Evolutionary conservation across 2,329 filamentous ascomycete genomes (phyloP).

Genomic region (Nemania abortiva): DNA sequence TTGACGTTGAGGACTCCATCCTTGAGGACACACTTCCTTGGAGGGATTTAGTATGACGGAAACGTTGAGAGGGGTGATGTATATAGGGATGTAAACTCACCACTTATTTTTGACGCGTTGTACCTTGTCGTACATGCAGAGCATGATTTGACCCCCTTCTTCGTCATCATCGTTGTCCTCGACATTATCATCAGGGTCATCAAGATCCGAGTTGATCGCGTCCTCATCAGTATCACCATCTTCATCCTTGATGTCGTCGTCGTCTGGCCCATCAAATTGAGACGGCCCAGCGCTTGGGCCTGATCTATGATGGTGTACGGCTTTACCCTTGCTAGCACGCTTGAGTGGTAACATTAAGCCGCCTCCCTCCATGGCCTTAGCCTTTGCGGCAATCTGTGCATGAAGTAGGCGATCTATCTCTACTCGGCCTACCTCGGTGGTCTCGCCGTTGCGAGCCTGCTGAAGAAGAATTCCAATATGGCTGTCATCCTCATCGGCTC

Average conservation of each 20-base stretch:
- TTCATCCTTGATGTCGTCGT: conserved; percentile 66
- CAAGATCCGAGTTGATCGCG: conserved; percentile 97
- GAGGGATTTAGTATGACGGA: conserved; percentile 39
- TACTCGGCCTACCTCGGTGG: conserved; percentile 67
- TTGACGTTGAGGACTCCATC: conserved; percentile 95
- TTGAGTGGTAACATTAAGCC: conserved; percentile 80
- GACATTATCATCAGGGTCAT: conserved; percentile 89
- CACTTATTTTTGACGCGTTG: conserved; percentile 99
- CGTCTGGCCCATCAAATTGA: conserved; percentile 74
- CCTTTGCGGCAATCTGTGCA: conserved; percentile 72
- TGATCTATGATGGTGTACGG: conserved; percentile 45
- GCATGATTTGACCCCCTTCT: conserved; percentile 90
- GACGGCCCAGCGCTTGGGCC: conserved; percentile 52
- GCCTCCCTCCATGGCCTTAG: conserved; percentile 78
- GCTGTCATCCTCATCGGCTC: conserved; percentile 70
- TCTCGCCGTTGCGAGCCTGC: conserved; percentile 65
- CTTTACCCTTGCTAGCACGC: conserved; percentile 60
- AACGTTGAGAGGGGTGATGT: conserved; percentile 37
- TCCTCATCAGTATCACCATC: conserved; percentile 75
- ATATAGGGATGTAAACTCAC: conserved; percentile 57
- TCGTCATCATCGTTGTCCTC: conserved; percentile 90
- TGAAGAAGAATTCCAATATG: conserved; percentile 71
- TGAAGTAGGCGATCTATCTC: conserved; percentile 79
- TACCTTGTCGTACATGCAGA: conserved; percentile 99
- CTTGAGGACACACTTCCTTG: conserved; percentile 95